Base-by-base conservation (phyloP, 2,329 filamentous ascomycete species). In the Colletotrichum lindemuthianum region DNA sequence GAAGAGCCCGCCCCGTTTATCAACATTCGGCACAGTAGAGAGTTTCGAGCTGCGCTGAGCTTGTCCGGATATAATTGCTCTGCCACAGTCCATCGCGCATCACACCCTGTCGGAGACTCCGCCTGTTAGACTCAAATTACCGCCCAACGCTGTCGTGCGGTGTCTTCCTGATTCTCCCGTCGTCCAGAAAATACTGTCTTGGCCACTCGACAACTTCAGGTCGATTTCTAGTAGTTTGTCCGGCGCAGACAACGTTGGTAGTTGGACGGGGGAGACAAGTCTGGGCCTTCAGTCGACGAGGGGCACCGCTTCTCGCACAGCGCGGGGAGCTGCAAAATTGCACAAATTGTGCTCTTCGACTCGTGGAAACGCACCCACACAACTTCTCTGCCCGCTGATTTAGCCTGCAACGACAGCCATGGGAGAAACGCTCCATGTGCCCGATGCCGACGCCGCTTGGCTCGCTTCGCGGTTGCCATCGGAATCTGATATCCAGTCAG, bases 381-480 rank as follows among this genome's bases (percentile, higher is more conserved):
- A 41, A 40, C 41, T 40, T 49, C 63, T 56, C n/a, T 15, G 24
- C 49, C 15, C 47, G 34, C 13, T 51, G 40, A 32, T 45, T 56
- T 41, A 32, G 36, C 24, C 16, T 15, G 48, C 36, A 34, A 47
- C 36, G 15, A 51, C 59, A 40, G 55, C 37, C 67, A 74, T 74
- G 73, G 69, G 70, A 41, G 72, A 75, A 47, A 13, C 55, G 15
- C 53, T 67, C 3, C 60, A 57, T 12, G 57, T 69, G 47, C 69
- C 74, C 4, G 66, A 68, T 10, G 59, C 63, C 15, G 73, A 72
- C 54, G 72, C 70, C 6, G 55, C 68, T 49, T 71, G 69, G 45
- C 69, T 77, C 44, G 72, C 72, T 66, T 71, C 74, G 68, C 72
- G 74, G 55, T 66, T 77, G 9, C 69, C 70, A 13, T 50, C 67